phyloP scores from a whole-genome alignment of 1,139 yeast genomes.

The Candida pseudocylindracea region DNA sequence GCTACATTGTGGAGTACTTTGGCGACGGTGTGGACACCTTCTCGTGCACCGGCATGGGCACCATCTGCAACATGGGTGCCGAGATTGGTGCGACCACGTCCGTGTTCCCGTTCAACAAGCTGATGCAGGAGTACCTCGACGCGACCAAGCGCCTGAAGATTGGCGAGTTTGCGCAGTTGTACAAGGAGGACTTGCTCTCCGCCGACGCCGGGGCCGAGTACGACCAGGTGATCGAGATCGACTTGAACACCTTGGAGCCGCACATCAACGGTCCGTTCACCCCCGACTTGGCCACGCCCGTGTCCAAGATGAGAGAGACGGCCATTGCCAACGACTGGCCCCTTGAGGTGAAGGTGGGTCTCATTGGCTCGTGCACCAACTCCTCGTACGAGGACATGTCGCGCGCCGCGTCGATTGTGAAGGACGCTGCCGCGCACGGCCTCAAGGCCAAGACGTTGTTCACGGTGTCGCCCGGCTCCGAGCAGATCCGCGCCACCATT shows the following conservation, averaged over 20 bases:
- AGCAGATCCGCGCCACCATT: slow-evolving; percentile 96
- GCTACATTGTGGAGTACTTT: slow-evolving; percentile 90
- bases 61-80: slow-evolving; percentile 99
- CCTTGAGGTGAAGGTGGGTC: slow-evolving; percentile 78
- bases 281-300: slow-evolving; percentile 96
- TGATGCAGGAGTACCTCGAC: slow-evolving; percentile 73
- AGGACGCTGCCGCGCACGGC: slow-evolving; percentile 83
- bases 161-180: slow-evolving; percentile 58
- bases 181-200: slow-evolving; percentile 56
- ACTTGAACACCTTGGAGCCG: slow-evolving; percentile 90
- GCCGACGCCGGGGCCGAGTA: slow-evolving; percentile 94
- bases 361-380: slow-evolving; percentile 98
- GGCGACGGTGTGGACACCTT: slow-evolving; percentile 94
- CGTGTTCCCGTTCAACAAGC: slow-evolving; percentile 87
- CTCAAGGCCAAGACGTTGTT: slow-evolving; percentile 74
- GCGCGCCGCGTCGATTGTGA: slow-evolving; percentile 85
- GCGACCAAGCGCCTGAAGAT: slow-evolving; percentile 77
- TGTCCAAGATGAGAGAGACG: slow-evolving; percentile 78
- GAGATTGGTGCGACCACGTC: slow-evolving; percentile 99
- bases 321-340: slow-evolving; percentile 91
- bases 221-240: slow-evolving; percentile 89
- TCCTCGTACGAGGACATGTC: slow-evolving; percentile 98
- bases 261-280: slow-evolving; percentile 98
- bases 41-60: slow-evolving; percentile 99
- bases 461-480: slow-evolving; percentile 98